Percentiles rank a stretch among this genome's conserved stretches.
Conservation (phyloP, 331 rosid species). For the Rosa hybrid region DNA sequence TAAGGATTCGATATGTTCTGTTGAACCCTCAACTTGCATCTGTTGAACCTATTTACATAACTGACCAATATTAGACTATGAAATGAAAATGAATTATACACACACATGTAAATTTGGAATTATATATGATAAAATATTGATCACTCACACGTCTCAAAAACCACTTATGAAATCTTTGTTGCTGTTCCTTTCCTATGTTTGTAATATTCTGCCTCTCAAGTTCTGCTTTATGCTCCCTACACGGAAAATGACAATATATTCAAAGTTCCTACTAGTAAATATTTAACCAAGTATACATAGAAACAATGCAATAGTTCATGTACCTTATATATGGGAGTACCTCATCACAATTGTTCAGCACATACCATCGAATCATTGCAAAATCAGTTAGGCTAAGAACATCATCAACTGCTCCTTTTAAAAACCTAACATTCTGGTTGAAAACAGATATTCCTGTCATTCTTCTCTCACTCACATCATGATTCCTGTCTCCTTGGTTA, state of each 20-base stretch:
- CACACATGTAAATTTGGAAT: neutral
- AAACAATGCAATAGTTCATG: too few relatives aligned
- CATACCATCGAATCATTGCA: neutral
- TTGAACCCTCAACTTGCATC: neutral
- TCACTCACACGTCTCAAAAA: neutral
- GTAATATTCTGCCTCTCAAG: neutral
- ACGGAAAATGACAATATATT: neutral
- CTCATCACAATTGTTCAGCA: neutral
- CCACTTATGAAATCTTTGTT: neutral
- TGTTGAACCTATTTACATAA: neutral
- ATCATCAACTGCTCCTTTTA: neutral
- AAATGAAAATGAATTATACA: neutral
- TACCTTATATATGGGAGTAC: neutral
- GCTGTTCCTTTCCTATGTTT: neutral
- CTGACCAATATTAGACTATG: neutral
- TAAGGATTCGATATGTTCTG: neutral
- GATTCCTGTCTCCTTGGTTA: neutral
- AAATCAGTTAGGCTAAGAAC: neutral
- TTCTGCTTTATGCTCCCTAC: neutral
- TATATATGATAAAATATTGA: neutral
- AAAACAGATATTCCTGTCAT: neutral
- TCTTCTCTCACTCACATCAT: too few relatives aligned
- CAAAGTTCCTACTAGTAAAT: neutral
- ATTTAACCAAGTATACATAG: neutral
- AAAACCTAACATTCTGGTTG: neutral